Base-by-base conservation (phyloP, 805 yeast species). In the Teunomyces funiuensis region DNA sequence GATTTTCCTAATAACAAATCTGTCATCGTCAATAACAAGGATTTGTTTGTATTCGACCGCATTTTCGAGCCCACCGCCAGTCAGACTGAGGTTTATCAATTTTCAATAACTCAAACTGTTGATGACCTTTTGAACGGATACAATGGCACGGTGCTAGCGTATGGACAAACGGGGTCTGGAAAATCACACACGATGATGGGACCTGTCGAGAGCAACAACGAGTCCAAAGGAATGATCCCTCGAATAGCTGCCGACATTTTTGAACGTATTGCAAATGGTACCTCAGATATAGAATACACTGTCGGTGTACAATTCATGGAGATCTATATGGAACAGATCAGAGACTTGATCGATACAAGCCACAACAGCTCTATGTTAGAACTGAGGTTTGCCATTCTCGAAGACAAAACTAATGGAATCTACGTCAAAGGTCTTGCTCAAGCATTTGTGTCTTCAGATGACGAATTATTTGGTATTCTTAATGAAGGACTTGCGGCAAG, bases 181-280 rank as follows among this genome's bases (percentile, higher is more conserved):
- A 85, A 85, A 58, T 76, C 90, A 0, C 77, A 76, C 54, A 82
- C 91, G 2, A 82, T 86, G 88, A 76, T 83, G 76, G 93, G 93
- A 1, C 58, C 63, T n/a, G 54, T 69, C 2, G 41, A 57, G 8
- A 41, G 45, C 13, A 54, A 52, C 28, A 63, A 29, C n/a, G 64
- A 66, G 13, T 60, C 41, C 7, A 51, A 49, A 29, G 97, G 97
- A 2, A 68, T 85, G 18, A 81, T 85, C 13, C 95, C 95, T 0
- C 69, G 93, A 25, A 77, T 86, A 11, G 73, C 85, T 13, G 83
- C 82, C 38, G 75, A 75, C 42, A 67, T 89, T 4, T 89, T 88
- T 55, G 64, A 71, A 13, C 66, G 68, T 29, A 82, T 85, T 10
- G 60, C 67, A 27, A 52, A 63, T 15, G 68, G 73, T 2, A 63